Conservation (phyloP, 2,329 filamentous ascomycete genomes). For the Chaetoscypha palmicola region DNA sequence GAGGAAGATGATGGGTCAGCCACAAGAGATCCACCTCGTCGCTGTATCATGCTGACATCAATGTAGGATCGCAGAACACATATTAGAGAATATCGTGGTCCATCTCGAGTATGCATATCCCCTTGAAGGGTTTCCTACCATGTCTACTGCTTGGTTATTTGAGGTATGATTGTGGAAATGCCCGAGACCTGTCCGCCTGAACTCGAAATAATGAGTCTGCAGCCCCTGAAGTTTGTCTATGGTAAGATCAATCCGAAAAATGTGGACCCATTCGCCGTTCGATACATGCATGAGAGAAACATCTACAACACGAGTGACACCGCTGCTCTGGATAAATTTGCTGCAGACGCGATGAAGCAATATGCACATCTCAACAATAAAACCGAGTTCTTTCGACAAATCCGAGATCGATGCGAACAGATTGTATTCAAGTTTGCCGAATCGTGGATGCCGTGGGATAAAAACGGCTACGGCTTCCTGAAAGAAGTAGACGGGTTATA, state of each 20-base stretch:
- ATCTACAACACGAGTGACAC: conserved; percentile 2
- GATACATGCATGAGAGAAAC: conserved; percentile 6
- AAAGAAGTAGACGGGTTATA: not conserved
- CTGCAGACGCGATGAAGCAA: conserved; percentile 2
- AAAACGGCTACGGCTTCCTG: conserved; percentile 6
- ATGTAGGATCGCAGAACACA: not conserved
- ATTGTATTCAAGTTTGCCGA: conserved; percentile 1
- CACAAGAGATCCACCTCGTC: not conserved
- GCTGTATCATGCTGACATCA: not conserved
- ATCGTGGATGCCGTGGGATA: conserved; percentile 1
- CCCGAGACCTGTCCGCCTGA: too few species aligned
- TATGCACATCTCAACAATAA: not conserved
- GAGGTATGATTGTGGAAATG: too few species aligned
- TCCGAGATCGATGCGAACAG: not conserved
- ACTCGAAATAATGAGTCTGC: too few species aligned
- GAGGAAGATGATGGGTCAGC: not conserved
- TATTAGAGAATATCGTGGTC: not conserved
- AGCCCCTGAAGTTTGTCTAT: not conserved
- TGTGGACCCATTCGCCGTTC: conserved; percentile 6
- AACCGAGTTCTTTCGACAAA: not conserved
- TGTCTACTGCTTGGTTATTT: conserved; percentile 1
- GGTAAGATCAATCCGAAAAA: not conserved
- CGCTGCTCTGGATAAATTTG: conserved; percentile 1
- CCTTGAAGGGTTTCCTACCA: not conserved
- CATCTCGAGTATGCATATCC: conserved; percentile 5